These are phyloP conservation scores for Lichtheimia ornata DNA, from an alignment of 371 early-diverging fungal species.

Conservation along the genomic window DNA sequence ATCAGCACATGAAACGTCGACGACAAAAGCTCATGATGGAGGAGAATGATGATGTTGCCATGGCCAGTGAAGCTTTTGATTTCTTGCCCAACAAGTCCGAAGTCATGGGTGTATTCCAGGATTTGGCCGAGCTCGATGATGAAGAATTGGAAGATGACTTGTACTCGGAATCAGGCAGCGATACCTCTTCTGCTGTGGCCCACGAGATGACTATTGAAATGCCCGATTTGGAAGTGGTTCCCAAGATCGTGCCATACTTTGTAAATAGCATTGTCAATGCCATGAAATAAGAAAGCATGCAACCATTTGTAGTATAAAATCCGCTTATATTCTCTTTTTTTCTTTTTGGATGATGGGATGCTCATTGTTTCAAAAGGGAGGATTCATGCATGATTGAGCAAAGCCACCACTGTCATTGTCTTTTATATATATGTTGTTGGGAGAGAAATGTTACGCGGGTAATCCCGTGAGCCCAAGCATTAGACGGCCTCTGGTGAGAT, in stretches of 20 bases:
- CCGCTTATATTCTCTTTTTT: no score
- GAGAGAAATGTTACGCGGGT: no score
- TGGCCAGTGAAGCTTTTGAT: constrained; percentile 11
- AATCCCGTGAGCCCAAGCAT: no score
- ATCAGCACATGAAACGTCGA: constrained; percentile 19
- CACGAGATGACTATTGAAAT: constrained; percentile 20
- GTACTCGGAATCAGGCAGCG: neutral
- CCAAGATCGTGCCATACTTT: constrained; percentile 23
- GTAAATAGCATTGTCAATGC: constrained; percentile 8
- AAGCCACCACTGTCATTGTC: no score
- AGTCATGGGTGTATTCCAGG: constrained; percentile 18
- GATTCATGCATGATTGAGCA: no score
- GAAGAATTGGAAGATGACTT: constrained; percentile 15
- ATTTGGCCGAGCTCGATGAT: constrained; percentile 23
- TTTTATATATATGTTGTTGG: no score
- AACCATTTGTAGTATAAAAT: no score
- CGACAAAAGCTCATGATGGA: constrained; percentile 23
- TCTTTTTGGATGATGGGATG: no score
- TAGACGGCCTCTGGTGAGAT: no score
- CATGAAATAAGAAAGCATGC: neutral
- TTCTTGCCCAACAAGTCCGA: constrained; percentile 15
- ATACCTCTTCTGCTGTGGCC: neutral
- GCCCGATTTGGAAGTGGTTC: constrained; percentile 21
- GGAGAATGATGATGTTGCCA: constrained; percentile 4
- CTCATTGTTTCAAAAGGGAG: no score